Conservation (phyloP, 345 rosid genomes). For the Salix exigua region DNA sequence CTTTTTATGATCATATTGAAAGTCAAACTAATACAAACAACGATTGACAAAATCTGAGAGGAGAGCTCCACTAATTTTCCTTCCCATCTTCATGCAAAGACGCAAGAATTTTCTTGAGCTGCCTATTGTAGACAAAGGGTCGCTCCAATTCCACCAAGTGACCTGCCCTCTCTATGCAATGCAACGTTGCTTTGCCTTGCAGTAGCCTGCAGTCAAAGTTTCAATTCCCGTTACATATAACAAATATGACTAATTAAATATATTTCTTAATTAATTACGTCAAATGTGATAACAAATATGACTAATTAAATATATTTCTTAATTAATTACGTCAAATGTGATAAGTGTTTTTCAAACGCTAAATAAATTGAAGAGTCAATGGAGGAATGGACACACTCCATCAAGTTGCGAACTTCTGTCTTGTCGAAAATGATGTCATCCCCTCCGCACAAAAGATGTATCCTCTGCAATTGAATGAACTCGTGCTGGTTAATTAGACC, state of each 20-base stretch:
- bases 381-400: background rate
- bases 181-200: background rate
- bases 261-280: no score
- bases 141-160: slow-evolving; percentile 7
- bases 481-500: background rate
- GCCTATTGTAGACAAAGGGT: slow-evolving; percentile 8
- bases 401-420: background rate
- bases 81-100: background rate
- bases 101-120: background rate
- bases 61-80: background rate
- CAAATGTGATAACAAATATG: no score
- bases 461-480: slow-evolving; percentile 3
- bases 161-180: slow-evolving; percentile 11
- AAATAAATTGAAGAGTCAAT: no score
- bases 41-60: no score
- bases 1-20: no score
- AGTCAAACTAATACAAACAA: no score
- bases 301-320: no score
- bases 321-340: no score
- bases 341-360: no score
- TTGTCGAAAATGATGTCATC: slow-evolving; percentile 16
- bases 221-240: background rate
- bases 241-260: no score
- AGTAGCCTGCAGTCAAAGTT: background rate
- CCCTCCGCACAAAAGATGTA: slow-evolving; percentile 26